Evolutionary conservation across 768 basidiomycete species (phyloP).

Genomic region (Naganishia vaughanmartiniae): DNA sequence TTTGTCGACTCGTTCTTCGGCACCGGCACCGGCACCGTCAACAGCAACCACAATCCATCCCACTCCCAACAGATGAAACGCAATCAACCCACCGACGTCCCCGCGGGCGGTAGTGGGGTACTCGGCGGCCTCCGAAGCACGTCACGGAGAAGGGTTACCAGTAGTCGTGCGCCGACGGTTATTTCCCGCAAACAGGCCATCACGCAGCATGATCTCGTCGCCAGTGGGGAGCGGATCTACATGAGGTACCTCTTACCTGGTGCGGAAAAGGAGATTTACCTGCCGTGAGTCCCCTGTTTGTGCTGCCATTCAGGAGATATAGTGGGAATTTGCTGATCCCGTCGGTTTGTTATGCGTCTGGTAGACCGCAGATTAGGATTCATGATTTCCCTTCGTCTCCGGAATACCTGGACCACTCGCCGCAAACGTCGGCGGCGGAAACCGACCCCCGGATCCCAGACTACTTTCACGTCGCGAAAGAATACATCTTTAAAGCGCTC

Average conservation of each 20-base stretch:
- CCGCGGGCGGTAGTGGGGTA: not conserved
- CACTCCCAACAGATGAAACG: not conserved
- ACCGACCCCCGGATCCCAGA: conserved; percentile 87
- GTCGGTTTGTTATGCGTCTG: not conserved
- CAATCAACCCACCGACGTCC: not conserved
- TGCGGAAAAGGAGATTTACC: conserved; percentile 96
- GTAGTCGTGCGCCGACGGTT: conserved; percentile 74
- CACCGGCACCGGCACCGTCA: conserved; percentile 2
- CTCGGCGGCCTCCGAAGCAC: not conserved
- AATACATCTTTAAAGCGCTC: conserved; percentile 93
- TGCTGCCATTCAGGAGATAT: no score
- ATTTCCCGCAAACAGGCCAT: conserved; percentile 90
- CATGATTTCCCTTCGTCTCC: conserved; percentile 69
- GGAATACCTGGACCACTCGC: conserved; percentile 16
- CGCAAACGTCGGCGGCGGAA: conserved; percentile 56
- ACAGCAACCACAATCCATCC: not conserved
- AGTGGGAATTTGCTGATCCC: not conserved
- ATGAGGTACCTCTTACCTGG: conserved; percentile 84
- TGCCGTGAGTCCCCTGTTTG: conserved; percentile 58
- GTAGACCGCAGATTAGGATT: conserved; percentile 76
- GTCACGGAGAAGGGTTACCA: conserved; percentile 10
- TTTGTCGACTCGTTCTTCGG: conserved; percentile 28
- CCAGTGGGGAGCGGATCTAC: conserved; percentile 93
- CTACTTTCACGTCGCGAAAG: conserved; percentile 95
- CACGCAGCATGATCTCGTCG: conserved; percentile 80